phyloP scores from a whole-genome alignment of 2,329 filamentous ascomycete species.

The Rutstroemia sydowiana region DNA sequence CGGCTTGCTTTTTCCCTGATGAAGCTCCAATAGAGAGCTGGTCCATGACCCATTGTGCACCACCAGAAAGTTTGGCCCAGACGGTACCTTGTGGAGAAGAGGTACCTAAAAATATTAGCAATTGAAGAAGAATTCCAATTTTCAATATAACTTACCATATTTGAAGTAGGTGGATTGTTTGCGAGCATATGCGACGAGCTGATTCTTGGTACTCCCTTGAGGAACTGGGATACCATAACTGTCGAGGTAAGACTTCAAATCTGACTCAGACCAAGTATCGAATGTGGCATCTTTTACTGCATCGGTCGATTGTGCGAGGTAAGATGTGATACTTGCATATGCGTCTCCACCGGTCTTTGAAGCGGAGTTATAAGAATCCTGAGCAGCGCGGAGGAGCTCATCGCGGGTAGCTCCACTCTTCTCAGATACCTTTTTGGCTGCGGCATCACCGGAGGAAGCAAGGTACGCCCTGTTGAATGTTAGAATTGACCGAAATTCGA shows the following conservation, averaged over 20 bases:
- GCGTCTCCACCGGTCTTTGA: conserved; percentile 48
- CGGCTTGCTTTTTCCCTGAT: conserved; percentile 37
- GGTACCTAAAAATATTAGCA: conserved; percentile 33
- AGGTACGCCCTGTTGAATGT: conserved; percentile 38
- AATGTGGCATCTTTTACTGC: conserved; percentile 60
- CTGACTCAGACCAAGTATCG: conserved; percentile 59
- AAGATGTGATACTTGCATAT: conserved; percentile 64
- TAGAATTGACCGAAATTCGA: background rate
- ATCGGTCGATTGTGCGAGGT: conserved; percentile 58
- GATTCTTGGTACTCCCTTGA: conserved; percentile 40
- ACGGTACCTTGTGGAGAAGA: conserved; percentile 57
- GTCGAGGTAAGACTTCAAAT: conserved; percentile 69
- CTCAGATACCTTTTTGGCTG: conserved; percentile 51
- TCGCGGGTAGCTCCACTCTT: conserved; percentile 61
- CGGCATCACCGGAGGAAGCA: conserved; percentile 42
- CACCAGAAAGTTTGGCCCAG: conserved; percentile 51
- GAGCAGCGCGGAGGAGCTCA: conserved; percentile 61
- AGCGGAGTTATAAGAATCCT: conserved; percentile 52
- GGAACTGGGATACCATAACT: conserved; percentile 56
- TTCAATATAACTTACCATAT: conserved; percentile 43
- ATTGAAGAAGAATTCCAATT: background rate
- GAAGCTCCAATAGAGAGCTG: conserved; percentile 41
- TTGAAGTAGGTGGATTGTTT: conserved; percentile 70
- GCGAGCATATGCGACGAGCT: conserved; percentile 63
- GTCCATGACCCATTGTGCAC: conserved; percentile 39